Percentiles rank a stretch among this genome's conserved stretches.
Evolutionary conservation across 192 early-diverging fungal species (phyloP).

Genomic region (Funneliformis geosporum): DNA sequence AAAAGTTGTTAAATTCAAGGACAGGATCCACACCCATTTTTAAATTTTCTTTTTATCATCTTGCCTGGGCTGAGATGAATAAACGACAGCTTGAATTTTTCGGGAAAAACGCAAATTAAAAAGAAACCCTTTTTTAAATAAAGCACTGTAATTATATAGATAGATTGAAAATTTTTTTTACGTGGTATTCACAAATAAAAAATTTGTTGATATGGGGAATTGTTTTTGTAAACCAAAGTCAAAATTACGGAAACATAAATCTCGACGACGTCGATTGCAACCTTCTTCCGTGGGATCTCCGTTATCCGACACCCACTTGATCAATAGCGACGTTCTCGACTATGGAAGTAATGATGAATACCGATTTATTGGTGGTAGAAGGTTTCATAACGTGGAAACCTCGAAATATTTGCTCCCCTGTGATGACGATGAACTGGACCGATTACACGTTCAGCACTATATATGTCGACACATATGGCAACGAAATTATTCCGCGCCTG

Average conservation of each 20-base stretch:
- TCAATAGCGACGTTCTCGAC: neutral
- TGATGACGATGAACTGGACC: slow-evolving; percentile 51
- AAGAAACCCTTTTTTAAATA: neutral
- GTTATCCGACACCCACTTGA: neutral
- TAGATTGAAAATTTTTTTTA: neutral
- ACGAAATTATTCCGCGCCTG: slow-evolving; percentile 5
- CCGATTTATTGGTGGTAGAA: slow-evolving; percentile 38
- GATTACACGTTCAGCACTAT: slow-evolving; percentile 22
- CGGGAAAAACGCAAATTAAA: neutral
- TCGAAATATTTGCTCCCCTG: slow-evolving; percentile 49
- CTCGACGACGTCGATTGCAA: neutral
- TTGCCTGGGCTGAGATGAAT: neutral
- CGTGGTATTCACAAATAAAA: neutral
- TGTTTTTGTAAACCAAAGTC: slow-evolving; percentile 21
- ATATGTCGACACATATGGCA: slow-evolving; percentile 19
- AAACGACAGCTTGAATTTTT: neutral
- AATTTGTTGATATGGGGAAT: slow-evolving; percentile 1
- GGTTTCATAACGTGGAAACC: slow-evolving; percentile 42
- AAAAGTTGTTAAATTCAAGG: neutral
- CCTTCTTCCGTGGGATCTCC: neutral
- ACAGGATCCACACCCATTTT: neutral
- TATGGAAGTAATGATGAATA: slow-evolving; percentile 6
- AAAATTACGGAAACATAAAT: neutral
- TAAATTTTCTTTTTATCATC: neutral
- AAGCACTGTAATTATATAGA: neutral